Evolutionary conservation across 2,329 filamentous ascomycete species (phyloP), one percentile per base, ranked within the genome.

Genomic region (Penicillium verrucosum): DNA sequence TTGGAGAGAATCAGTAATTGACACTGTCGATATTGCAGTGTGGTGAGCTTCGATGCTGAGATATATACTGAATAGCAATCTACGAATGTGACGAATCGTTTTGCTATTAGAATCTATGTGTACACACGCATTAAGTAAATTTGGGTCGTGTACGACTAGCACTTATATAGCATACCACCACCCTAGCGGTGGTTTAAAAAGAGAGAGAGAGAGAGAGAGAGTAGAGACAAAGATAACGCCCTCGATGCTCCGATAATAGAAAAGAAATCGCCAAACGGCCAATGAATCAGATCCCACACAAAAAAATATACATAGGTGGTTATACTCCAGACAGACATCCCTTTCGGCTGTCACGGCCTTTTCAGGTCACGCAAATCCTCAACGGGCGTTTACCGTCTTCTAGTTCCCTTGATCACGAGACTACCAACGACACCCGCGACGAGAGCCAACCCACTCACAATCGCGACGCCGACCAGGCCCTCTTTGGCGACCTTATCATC

Each of bases 401-500:
- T 83, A 59, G 88, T 76, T 60, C 91, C 90, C 75, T 85, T 88
- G 72, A 97, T 83, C 61, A 99, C 74, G 69, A 97, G 85, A 14
- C 91, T 92, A 34, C 93, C 94, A 16, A 97, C 86, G 16, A 97
- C 86, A n/a, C 93, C 94, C 2, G 92, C 94, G 2, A 90, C 93
- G 60, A 97, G 88, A 52, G 93, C 92, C 54, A 97, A 84, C 32
- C 94, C 93, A 60, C 93, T 93, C 42, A 97, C 85, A 72, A 99
- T 97, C 42, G 94, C 94, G 56, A 96, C 92, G 43, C 94, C 94
- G 79, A 97, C 84, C 60, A 99, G 75, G 0, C 94, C 94, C 77
- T 99, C 94, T 80, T 88, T 95, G 54, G 92, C 89, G 59, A 99
- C 94, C 79, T 92, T 95, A 71, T 97, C 93, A 74, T 99, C 93